Base-by-base conservation (phyloP, 352 stramenopile genomes). In the Phytophthora uliginosa region DNA sequence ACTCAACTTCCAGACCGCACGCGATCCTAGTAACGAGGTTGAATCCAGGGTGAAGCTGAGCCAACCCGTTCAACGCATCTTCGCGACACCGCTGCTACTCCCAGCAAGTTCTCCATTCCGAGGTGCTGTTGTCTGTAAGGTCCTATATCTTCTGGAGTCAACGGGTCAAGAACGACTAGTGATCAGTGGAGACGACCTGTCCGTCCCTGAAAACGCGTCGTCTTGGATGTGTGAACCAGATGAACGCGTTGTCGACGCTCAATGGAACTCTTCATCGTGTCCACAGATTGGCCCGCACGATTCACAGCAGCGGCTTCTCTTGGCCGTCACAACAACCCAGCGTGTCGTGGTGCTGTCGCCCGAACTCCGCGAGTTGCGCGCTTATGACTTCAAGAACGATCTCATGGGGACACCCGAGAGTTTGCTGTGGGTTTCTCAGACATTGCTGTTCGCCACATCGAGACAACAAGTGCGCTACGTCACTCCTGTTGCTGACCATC, bases 361-460 rank as follows among this genome's bases (percentile, higher is more conserved):
- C 10, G 76, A 65, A 15, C 66, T 92, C 1, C 24, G 42, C 10
- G 38, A 79, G n/a, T 66, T 93, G 8, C 74, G 74, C 10, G 52
- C 68, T 26, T 91, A 88, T 40, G 54, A 82, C 28, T 70, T 86
- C 18, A 51, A 55, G 4, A 36, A 12, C 6, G 80, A 91, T 28
- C 70, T 92, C 6, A 52, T 72, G 2, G 67, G 70, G 15, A 24
- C 64, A 10, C 84, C 85, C 0, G 74, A 86, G 45, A 91, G 80
- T 66, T 51, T 90, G 38, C 53, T 96, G 2, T 96, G 89, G 89
- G 69, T 96, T 36, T 86, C 75, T 2, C 85, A 93, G 42, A 84
- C 87, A 31, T 66, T 96, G 26, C 48, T 92, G 24, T 84, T 91
- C 59, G 77, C 74, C n/a, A 93, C 89, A 10, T 64, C 65, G 5